Evolutionary conservation across 495 filamentous ascomycete species (phyloP).

Genomic region (Cercophora newfieldiana): DNA sequence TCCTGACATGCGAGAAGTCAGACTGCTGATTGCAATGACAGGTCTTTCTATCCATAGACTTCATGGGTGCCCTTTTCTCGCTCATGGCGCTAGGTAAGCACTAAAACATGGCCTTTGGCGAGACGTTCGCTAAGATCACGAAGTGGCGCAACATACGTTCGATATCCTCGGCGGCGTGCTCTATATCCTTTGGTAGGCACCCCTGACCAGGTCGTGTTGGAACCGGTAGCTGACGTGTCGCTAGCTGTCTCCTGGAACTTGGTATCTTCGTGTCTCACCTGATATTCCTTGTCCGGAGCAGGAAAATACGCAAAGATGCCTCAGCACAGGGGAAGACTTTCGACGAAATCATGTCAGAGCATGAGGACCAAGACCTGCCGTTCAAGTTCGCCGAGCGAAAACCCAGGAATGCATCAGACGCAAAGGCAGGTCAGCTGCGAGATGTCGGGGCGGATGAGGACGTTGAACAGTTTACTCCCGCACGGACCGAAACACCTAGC

Average conservation of each 20-base stretch:
- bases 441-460: background rate
- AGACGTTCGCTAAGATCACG: background rate
- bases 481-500: background rate
- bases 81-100: conserved; percentile 65
- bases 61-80: conserved; percentile 71
- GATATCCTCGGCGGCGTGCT: conserved; percentile 68
- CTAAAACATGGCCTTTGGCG: background rate
- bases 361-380: conserved; percentile 33
- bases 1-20: background rate
- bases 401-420: background rate
- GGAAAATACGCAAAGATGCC: conserved; percentile 58
- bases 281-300: conserved; percentile 66
- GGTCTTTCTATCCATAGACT: conserved; percentile 72
- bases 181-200: conserved; percentile 64
- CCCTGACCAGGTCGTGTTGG: background rate
- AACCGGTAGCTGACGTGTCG: conserved; percentile 3
- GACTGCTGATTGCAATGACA: conserved; percentile 8
- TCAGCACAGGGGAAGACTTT: conserved; percentile 58
- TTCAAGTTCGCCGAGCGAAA: conserved; percentile 47
- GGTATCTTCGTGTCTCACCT: conserved; percentile 70
- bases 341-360: conserved; percentile 59
- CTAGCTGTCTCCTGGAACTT: conserved; percentile 61
- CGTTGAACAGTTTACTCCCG: background rate
- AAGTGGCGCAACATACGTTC: conserved; percentile 67
- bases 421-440: background rate